Evolutionary conservation across 75 land plant genomes (phyloP).

Genomic region (Chamaecyparis obtusa): DNA sequence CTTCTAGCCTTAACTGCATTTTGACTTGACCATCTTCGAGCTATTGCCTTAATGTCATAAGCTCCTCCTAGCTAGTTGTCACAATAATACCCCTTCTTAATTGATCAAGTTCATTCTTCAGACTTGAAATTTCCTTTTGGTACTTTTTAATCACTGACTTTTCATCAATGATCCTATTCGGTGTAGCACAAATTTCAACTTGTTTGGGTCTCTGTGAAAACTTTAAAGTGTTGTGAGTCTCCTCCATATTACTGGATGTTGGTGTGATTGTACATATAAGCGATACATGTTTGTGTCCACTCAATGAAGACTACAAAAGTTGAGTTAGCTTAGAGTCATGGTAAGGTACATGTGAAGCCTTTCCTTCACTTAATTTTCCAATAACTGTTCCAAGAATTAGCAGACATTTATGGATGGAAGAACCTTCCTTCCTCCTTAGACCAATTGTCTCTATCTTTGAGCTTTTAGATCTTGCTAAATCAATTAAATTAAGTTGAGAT

Average conservation of each 20-base stretch:
- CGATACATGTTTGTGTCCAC: constrained; percentile 98
- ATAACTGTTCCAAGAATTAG: constrained; percentile 99
- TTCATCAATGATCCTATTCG: constrained; percentile 90
- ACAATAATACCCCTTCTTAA: constrained; percentile 60
- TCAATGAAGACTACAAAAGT: constrained; percentile 92
- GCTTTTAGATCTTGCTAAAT: constrained; percentile 98
- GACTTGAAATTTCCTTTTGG: constrained; percentile 72
- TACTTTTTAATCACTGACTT: constrained; percentile 90
- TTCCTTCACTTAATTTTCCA: constrained; percentile 95
- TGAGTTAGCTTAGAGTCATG: constrained; percentile 97
- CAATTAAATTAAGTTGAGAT: constrained; percentile 94
- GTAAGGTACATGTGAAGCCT: constrained; percentile 95
- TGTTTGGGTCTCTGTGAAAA: constrained; percentile 88
- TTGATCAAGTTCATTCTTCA: constrained; percentile 82
- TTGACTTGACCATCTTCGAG: constrained; percentile 87
- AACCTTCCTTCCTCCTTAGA: constrained; percentile 94
- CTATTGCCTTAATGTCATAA: constrained; percentile 68
- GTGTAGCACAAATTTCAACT: constrained; percentile 79
- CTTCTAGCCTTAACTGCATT: constrained; percentile 82
- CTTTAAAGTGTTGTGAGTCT: constrained; percentile 88
- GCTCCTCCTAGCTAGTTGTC: constrained; percentile 65
- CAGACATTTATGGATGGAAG: constrained; percentile 96
- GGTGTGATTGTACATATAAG: constrained; percentile 93
- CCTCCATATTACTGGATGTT: constrained; percentile 86
- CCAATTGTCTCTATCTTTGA: constrained; percentile 99